Evolutionary conservation across 805 yeast species (phyloP).

Genomic region (Saccharomyces kudriavzevii): DNA sequence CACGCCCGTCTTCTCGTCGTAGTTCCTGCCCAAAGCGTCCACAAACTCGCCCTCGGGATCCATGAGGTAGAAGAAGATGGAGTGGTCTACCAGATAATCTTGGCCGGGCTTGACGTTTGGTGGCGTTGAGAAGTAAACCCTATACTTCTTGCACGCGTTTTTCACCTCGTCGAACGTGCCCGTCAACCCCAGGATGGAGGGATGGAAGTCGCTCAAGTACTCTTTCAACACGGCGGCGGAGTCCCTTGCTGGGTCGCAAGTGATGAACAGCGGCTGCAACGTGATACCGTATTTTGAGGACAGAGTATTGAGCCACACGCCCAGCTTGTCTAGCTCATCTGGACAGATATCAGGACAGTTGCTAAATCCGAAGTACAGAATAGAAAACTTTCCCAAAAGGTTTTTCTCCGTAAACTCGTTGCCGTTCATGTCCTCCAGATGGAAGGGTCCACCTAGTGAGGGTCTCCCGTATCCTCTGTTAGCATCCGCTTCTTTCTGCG

Average conservation of each 20-base stretch:
- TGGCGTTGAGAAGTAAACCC: slow-evolving; percentile 97
- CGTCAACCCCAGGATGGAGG: slow-evolving; percentile 80
- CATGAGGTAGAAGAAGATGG: slow-evolving; percentile 94
- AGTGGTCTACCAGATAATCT: slow-evolving; percentile 93
- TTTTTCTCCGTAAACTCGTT: slow-evolving; percentile 68
- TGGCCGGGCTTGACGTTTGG: slow-evolving; percentile 90
- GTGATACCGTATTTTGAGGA: slow-evolving; percentile 51
- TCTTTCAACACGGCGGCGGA: slow-evolving; percentile 75
- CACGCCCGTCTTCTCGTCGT: slow-evolving; percentile 69
- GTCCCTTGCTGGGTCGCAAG: slow-evolving; percentile 97
- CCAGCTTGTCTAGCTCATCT: slow-evolving; percentile 89
- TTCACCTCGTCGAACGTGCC: slow-evolving; percentile 84
- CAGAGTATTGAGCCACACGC: slow-evolving; percentile 53
- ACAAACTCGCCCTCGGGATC: slow-evolving; percentile 96
- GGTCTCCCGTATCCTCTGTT: slow-evolving; percentile 90
- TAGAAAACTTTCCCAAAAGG: slow-evolving; percentile 67
- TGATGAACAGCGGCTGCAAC: slow-evolving; percentile 81
- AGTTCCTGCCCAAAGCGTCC: slow-evolving; percentile 90
- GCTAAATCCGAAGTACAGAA: slow-evolving; percentile 92
- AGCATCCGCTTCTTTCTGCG: slow-evolving; percentile 72
- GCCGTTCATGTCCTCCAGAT: slow-evolving; percentile 62
- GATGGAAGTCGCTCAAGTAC: slow-evolving; percentile 84
- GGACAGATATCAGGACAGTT: slow-evolving; percentile 99
- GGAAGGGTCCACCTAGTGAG: slow-evolving; percentile 84
- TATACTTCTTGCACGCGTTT: slow-evolving; percentile 73